Base-by-base conservation (phyloP, 257 asterid species). In the Capsicum chinense region DNA sequence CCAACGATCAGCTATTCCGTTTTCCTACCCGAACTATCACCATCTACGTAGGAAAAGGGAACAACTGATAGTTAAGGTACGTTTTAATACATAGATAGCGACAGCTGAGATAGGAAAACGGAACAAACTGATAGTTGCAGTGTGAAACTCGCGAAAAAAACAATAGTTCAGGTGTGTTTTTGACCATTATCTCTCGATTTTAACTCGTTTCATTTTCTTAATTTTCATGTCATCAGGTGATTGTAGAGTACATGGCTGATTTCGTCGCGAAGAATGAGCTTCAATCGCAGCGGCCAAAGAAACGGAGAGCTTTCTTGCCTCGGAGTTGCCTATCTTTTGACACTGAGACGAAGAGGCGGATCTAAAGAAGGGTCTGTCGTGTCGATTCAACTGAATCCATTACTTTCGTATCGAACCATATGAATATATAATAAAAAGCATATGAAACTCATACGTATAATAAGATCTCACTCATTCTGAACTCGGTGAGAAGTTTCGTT, bases 231-330 rank as follows among this genome's bases (percentile, higher is more conserved):
- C 9, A 44, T 60, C 63, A 94, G 99, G 94, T 91, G 19, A 94
- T 89, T 85, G 98, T 95, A 26, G 86, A 87, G 52, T 94, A 90
- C 88, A 93, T 95, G 97, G 91, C 85, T 83, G 90, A 90, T 71
- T 83, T 56, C 62, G 95, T 89, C 57, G 86, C 90, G 5, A 91
- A 59, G 87, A 91, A 90, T 80, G 91, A 87, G 63, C 63, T 33
- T 67, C 85, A 85, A 69, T 42, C 84, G 56, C 90, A 35, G 66
- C 85, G 56, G 85, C 83, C 70, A 14, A 85, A 60, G 86, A 91
- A 85, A 88, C 90, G 88, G 83, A 82, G 85, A 82, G 90, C 92
- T 33, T 84, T 93, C 35, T 87, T 87, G 70, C 87, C 90, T 56
- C 84, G 66, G 80, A 82, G 89, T 74, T 88, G 97, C 88, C 90